Conservation (phyloP, 441 rosid species). For the Melastoma candidum region DNA sequence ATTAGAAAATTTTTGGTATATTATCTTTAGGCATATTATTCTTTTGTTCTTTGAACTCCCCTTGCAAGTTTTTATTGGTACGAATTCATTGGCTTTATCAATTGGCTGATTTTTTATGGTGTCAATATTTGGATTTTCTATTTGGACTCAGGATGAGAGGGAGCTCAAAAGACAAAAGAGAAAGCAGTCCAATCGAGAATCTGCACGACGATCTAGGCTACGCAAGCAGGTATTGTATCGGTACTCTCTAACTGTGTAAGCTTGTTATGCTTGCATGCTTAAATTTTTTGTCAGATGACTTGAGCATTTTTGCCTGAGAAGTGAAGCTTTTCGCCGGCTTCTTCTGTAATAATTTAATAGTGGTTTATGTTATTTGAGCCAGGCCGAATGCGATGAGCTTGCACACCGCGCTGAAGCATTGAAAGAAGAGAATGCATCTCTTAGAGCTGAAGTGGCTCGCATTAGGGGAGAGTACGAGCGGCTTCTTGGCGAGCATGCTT, state of each 20-base stretch:
- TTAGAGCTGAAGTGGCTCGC: slow-evolving; percentile 63
- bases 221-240: slow-evolving; percentile 82
- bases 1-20: no score
- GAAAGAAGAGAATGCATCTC: slow-evolving; percentile 73
- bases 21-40: no score
- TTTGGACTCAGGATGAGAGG: slow-evolving; percentile 57
- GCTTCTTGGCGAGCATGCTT: slow-evolving; percentile 56
- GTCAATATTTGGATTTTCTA: slow-evolving; percentile 1
- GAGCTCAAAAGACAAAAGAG: slow-evolving; percentile 84
- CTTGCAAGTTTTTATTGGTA: no score
- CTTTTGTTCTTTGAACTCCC: no score
- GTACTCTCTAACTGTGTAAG: neutral
- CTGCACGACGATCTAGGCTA: slow-evolving; percentile 91
- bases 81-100: no score
- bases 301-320: no score
- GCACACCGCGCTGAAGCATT: slow-evolving; percentile 77
- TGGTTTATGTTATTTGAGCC: slow-evolving; percentile 14
- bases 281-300: neutral
- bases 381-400: slow-evolving; percentile 95
- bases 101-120: no score
- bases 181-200: slow-evolving; percentile 92
- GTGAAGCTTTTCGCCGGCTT: no score
- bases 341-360: no score
- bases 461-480: slow-evolving; percentile 68
- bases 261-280: neutral